These are phyloP conservation scores for Botryotinia narcissicola DNA, from an alignment of 2,329 filamentous ascomycete genomes.

Conservation along the genomic window DNA sequence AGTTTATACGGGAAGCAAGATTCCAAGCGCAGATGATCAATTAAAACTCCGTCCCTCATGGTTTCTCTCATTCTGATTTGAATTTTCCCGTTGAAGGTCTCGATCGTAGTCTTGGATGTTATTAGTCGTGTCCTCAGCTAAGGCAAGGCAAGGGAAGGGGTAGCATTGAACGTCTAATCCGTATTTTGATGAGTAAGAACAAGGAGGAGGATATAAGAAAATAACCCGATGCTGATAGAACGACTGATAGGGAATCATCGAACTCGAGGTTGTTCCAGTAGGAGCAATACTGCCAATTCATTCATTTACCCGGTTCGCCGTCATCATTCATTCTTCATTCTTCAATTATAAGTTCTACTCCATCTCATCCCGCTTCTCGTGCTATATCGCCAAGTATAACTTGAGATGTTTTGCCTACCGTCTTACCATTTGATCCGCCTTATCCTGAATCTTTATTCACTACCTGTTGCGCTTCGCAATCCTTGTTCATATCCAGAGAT, in stretches of 20 bases:
- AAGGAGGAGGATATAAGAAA: neutral
- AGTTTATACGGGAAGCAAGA: neutral
- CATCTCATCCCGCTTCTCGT: neutral
- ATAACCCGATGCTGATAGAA: constrained; percentile 1
- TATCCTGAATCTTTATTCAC: neutral
- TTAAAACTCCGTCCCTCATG: neutral
- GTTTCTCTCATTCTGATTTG: neutral
- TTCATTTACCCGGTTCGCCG: neutral
- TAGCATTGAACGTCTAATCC: neutral
- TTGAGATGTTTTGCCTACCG: neutral
- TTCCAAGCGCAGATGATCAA: neutral
- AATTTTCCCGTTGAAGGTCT: neutral
- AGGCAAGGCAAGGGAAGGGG: neutral
- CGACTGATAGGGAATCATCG: neutral
- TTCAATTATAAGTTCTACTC: neutral
- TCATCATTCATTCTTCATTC: no score
- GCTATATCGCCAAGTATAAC: neutral
- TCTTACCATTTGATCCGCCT: neutral
- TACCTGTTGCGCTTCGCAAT: neutral
- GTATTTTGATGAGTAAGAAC: constrained; percentile 1
- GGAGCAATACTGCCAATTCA: neutral
- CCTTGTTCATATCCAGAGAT: neutral
- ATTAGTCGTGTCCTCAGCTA: neutral
- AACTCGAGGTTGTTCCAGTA: neutral
- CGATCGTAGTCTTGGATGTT: neutral